These are phyloP conservation scores for Aspergillus pseudoviridinutans DNA, from an alignment of 2,329 filamentous ascomycete genomes.

Conservation along the genomic window DNA sequence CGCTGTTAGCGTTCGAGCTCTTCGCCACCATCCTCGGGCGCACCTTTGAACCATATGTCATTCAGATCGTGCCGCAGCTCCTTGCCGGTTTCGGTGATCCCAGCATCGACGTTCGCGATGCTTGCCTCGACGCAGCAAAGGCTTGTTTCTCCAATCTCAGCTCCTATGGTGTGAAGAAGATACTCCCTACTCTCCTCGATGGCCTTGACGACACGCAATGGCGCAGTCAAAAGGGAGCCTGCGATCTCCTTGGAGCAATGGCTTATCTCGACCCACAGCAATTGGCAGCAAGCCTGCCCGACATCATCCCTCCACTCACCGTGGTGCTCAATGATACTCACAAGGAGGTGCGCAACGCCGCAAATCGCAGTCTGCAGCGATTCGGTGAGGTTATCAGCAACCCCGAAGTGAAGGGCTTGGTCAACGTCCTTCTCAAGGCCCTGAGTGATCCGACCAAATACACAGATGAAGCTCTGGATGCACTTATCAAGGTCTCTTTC, in stretches of 20 bases:
- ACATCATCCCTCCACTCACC: constrained; percentile 94
- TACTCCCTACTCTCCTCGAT: constrained; percentile 84
- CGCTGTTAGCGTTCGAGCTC: constrained; percentile 85
- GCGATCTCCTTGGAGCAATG: constrained; percentile 95
- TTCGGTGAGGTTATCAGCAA: constrained; percentile 99
- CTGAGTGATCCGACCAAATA: constrained; percentile 96
- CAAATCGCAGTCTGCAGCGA: constrained; percentile 92
- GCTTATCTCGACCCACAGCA: constrained; percentile 96
- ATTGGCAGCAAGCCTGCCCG: constrained; percentile 83
- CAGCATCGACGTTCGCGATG: constrained; percentile 84
- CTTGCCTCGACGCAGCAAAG: constrained; percentile 88
- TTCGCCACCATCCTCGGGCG: constrained; percentile 80
- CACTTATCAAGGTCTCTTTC: constrained; percentile 96
- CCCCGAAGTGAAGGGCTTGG: constrained; percentile 90
- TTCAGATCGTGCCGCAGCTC: constrained; percentile 89
- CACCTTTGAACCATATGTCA: constrained; percentile 92
- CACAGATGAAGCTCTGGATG: constrained; percentile 89
- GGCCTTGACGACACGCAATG: constrained; percentile 94
- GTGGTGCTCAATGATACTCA: constrained; percentile 94
- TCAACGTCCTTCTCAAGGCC: constrained; percentile 88
- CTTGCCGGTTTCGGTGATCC: constrained; percentile 84
- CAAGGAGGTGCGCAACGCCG: constrained; percentile 88
- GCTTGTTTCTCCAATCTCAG: constrained; percentile 89
- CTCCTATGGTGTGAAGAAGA: constrained; percentile 92
- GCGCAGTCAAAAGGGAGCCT: constrained; percentile 98